A percentile compares a stretch with the other conserved stretches of the same genome.
Conservation (phyloP, 108 stramenopile species). For the Skeletonema costatum region DNA sequence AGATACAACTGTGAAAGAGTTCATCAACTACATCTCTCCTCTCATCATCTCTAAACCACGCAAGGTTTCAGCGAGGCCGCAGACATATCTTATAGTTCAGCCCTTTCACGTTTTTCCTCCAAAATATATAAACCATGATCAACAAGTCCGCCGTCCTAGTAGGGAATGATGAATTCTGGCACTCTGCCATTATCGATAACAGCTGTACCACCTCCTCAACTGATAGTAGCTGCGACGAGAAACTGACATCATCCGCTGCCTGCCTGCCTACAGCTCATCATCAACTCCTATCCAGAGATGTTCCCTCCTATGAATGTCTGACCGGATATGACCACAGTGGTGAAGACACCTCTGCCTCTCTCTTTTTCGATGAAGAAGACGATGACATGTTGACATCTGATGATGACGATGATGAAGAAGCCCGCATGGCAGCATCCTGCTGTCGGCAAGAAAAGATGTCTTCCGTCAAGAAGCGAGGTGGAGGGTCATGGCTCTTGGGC, state of each 20-base stretch:
- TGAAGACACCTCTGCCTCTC: neutral
- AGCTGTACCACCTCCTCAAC: neutral
- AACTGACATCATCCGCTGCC: neutral
- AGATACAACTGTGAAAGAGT: neutral
- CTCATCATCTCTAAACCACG: neutral
- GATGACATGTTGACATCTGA: neutral
- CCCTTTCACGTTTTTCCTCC: neutral
- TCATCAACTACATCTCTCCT: neutral
- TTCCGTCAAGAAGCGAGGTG: constrained; percentile 11
- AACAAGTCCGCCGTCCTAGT: neutral
- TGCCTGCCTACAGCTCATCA: neutral
- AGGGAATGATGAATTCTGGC: constrained; percentile 19
- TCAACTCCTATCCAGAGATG: neutral
- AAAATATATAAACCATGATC: neutral
- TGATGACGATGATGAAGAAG: neutral
- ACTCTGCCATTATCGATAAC: neutral
- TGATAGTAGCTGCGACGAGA: neutral
- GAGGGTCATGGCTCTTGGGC: constrained; percentile 32
- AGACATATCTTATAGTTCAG: neutral
- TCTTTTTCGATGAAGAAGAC: neutral
- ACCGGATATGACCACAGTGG: constrained; percentile 9
- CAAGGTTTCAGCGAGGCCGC: neutral
- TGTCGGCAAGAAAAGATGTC: constrained; percentile 23
- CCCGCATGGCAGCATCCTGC: neutral
- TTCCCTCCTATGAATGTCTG: neutral